These are phyloP conservation scores for Prunus kanzakura DNA, from an alignment of 306 rosid species.

Conservation along the genomic window DNA sequence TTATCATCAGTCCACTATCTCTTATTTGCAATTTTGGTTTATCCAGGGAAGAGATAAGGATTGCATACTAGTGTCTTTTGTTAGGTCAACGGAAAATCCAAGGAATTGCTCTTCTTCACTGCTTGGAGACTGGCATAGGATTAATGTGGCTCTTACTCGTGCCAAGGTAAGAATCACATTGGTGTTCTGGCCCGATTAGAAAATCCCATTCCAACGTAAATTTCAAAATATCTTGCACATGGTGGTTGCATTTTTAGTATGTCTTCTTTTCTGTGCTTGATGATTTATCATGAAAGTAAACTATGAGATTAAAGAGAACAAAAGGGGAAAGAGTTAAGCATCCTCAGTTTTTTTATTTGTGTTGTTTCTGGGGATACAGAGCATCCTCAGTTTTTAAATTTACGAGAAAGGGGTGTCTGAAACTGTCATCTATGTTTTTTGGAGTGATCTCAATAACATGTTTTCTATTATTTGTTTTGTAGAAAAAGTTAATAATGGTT, in stretches of 20 bases:
- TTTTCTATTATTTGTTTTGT: slow-evolving; percentile 8
- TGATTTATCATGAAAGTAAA: not conserved
- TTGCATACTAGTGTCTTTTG: slow-evolving; percentile 84
- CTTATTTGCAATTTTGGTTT: not conserved
- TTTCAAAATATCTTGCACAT: not conserved
- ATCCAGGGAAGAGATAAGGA: slow-evolving; percentile 94
- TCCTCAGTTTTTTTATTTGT: not conserved
- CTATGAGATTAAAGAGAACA: not conserved
- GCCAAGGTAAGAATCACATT: slow-evolving; percentile 55
- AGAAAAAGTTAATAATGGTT: slow-evolving; percentile 92
- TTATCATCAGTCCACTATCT: slow-evolving; percentile 1
- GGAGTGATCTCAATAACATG: not conserved
- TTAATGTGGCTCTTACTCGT: slow-evolving; percentile 91
- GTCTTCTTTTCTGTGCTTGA: not conserved
- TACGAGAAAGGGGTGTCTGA: not conserved
- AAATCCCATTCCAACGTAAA: not conserved
- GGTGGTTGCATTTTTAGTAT: not conserved
- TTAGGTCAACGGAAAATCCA: slow-evolving; percentile 78
- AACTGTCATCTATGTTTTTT: not conserved
- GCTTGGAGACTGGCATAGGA: slow-evolving; percentile 97
- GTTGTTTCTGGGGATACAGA: too few species aligned
- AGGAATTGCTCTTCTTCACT: slow-evolving; percentile 61
- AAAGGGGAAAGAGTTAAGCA: not conserved
- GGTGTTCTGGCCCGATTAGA: not conserved
- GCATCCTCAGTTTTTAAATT: not conserved